Evolutionary conservation across 1,284 basidiomycete species (phyloP), one percentile per base, ranked within the genome.

Genomic region (Abortiporus biennis): DNA sequence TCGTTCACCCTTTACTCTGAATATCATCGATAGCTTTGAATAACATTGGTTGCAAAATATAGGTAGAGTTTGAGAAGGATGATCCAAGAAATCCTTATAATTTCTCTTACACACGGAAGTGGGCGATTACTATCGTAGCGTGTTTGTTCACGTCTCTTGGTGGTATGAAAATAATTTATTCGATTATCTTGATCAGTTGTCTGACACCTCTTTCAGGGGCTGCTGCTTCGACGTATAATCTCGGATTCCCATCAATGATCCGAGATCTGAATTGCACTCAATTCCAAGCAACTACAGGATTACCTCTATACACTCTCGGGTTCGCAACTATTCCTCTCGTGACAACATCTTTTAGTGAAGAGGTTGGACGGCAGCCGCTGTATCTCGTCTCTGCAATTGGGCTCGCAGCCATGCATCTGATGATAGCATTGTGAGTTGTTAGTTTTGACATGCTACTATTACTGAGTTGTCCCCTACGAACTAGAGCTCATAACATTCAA

Each of bases 281-380:
- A 19, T 70, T 79, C 29, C 71, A 80, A 52, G 78, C 77, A 3
- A 79, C 76, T 2, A 62, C 77, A 16, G 86, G 76, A 0, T 63
- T 81, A 27, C 75, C 71, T 46, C 64, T 78, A 23, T 89, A 74
- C 58, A 69, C 76, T 3, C 63, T 87, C 21, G 86, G 85, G 0
- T 90, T 88, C 49, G 81, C 71, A 1, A 47, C 86, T 15, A 69
- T 80, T 2, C 88, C 88, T 0, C 70, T 91, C 8, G 66, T 87
- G 2, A 71, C 82, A 0, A 79, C 85, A 0, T 82, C 86, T 1
- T 74, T 89, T 47, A 83, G 80, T 46, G 87, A 90, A 56, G 87
- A 90, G 54, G 78, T 87, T 48, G 87, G 87, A 0, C 62, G 87
- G 24, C 75, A 74, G 40, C 81, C 81, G 22, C 62, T 88, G 12